These are phyloP conservation scores for Hymenoscyphus linearis DNA, from an alignment of 2,329 filamentous ascomycete species.

Conservation along the genomic window DNA sequence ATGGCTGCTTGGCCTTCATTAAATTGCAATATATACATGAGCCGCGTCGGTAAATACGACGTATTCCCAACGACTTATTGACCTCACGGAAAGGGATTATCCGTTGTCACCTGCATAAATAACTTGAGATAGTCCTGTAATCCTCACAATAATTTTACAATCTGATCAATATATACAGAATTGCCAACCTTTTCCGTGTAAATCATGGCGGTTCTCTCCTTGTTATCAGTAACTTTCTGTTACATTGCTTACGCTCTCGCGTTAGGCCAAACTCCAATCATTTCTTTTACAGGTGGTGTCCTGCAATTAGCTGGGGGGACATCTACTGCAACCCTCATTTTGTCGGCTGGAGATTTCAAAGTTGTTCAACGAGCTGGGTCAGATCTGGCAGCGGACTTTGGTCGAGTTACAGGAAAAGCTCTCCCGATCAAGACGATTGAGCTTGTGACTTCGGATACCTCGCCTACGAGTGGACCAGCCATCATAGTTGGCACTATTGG, in stretches of 20 bases:
- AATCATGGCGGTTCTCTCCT: background rate
- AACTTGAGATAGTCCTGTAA: background rate
- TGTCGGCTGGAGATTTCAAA: slow-evolving; percentile 11
- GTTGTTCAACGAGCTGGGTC: slow-evolving; percentile 14
- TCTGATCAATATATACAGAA: background rate
- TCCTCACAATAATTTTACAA: background rate
- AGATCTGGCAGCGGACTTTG: slow-evolving; percentile 63
- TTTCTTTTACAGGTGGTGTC: slow-evolving; percentile 10
- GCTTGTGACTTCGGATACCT: slow-evolving; percentile 31
- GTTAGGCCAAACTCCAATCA: slow-evolving; percentile 11
- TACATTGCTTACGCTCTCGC: background rate
- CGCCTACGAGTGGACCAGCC: slow-evolving; percentile 31
- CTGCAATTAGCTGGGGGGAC: slow-evolving; percentile 12
- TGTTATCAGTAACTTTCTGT: background rate
- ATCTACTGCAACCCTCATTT: slow-evolving; percentile 7
- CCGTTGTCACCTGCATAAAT: background rate
- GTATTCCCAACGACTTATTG: background rate
- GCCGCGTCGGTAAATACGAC: background rate
- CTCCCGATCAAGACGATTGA: slow-evolving; percentile 37
- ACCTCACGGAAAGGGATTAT: background rate
- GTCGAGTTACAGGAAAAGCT: slow-evolving; percentile 60
- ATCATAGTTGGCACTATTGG: slow-evolving; percentile 66
- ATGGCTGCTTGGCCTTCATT: background rate
- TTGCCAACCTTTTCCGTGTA: background rate
- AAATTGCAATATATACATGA: background rate